Evolutionary conservation across 345 rosid genomes (phyloP).

Genomic region (Bruguiera sexangula): DNA sequence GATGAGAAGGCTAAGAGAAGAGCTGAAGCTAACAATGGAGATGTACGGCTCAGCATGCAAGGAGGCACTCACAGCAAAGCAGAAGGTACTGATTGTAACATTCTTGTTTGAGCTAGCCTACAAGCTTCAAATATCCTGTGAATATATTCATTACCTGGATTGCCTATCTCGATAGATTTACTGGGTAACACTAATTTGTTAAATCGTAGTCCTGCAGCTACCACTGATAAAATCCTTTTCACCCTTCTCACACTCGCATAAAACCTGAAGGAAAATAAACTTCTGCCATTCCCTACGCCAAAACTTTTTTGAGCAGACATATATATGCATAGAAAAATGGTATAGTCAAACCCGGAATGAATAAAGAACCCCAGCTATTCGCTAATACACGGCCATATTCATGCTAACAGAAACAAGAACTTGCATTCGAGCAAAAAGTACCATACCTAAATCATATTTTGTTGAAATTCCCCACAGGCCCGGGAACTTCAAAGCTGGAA

Average conservation of each 20-base stretch:
- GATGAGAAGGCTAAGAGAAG: conserved; percentile 67
- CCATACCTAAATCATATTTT: neutral
- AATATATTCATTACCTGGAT: neutral
- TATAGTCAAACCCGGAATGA: too few relatives aligned
- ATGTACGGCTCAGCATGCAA: conserved; percentile 66
- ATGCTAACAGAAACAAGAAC: neutral
- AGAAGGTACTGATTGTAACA: conserved; percentile 31
- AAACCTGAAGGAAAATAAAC: too few relatives aligned
- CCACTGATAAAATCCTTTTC: too few relatives aligned
- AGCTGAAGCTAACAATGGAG: conserved; percentile 58
- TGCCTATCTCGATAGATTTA: neutral
- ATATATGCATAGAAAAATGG: too few relatives aligned
- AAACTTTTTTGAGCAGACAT: too few relatives aligned
- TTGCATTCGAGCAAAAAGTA: neutral
- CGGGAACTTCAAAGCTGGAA: conserved; percentile 48
- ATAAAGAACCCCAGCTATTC: too few relatives aligned
- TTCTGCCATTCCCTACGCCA: too few relatives aligned
- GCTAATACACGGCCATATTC: neutral
- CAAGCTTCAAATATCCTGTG: neutral
- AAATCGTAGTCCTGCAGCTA: too few relatives aligned
- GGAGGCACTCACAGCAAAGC: conserved; percentile 53
- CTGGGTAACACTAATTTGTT: neutral
- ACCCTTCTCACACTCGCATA: too few relatives aligned
- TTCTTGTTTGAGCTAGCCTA: neutral
- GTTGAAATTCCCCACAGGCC: conserved; percentile 21